Conservation (phyloP, 192 early-diverging fungal genomes). For the Umbelopsis isabellina region DNA sequence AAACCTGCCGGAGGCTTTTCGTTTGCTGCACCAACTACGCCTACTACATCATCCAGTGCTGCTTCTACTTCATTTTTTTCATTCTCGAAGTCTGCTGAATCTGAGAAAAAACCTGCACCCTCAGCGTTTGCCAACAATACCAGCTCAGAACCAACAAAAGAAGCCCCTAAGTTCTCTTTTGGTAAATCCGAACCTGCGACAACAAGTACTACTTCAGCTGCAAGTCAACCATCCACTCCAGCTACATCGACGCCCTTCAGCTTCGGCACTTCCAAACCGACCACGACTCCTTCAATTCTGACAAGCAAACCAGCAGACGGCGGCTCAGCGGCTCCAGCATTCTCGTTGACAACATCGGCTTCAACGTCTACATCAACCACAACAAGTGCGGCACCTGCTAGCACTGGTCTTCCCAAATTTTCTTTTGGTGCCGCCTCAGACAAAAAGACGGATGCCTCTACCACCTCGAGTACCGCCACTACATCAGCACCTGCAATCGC, state of each 20-base stretch:
- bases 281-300: not conserved
- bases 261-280: not conserved
- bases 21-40: not conserved
- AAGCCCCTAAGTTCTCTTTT: not conserved
- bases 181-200: not conserved
- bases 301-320: slow-evolving; percentile 14
- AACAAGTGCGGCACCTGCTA: not conserved
- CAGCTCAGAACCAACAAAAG: not conserved
- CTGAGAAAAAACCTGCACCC: not conserved
- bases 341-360: slow-evolving; percentile 19
- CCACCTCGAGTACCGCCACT: not conserved
- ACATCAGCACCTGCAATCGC: slow-evolving; percentile 11
- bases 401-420: not conserved
- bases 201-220: no score
- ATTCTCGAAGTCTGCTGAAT: slow-evolving; percentile 9
- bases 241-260: not conserved
- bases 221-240: not conserved
- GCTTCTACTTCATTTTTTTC: not conserved
- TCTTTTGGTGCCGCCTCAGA: not conserved
- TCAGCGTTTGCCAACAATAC: not conserved
- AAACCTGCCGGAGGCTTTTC: slow-evolving; percentile 7
- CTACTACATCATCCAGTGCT: not conserved
- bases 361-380: not conserved
- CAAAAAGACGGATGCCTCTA: not conserved
- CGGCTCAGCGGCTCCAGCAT: not conserved